phyloP scores from a whole-genome alignment of 371 early-diverging fungal species.

The Quaeritorhiza haematococci region DNA sequence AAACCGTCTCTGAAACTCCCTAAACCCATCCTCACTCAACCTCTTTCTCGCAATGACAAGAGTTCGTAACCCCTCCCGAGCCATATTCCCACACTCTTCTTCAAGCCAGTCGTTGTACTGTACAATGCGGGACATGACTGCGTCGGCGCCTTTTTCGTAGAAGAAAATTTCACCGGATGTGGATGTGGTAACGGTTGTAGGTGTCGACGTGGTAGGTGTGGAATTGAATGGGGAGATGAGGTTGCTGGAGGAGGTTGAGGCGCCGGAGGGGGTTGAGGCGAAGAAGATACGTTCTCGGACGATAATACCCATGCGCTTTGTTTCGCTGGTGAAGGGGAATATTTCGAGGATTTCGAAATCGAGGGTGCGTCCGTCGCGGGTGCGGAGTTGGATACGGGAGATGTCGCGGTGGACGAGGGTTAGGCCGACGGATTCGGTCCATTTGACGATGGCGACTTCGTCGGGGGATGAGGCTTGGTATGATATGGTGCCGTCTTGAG shows the following conservation, averaged over 20 bases:
- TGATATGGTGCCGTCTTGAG: slow-evolving; percentile 39
- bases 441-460: slow-evolving; percentile 98
- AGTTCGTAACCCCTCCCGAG: slow-evolving; percentile 97
- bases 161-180: slow-evolving; percentile 69
- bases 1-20: slow-evolving; percentile 52
- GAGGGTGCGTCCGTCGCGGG: slow-evolving; percentile 22
- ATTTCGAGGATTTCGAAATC: slow-evolving; percentile 81
- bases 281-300: no score
- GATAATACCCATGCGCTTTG: slow-evolving; percentile 99
- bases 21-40: slow-evolving; percentile 69
- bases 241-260: no score
- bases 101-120: slow-evolving; percentile 97
- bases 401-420: slow-evolving; percentile 73
- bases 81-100: slow-evolving; percentile 99
- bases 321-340: slow-evolving; percentile 97
- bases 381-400: slow-evolving; percentile 63
- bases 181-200: slow-evolving; percentile 19
- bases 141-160: slow-evolving; percentile 97
- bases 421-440: slow-evolving; percentile 90
- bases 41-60: slow-evolving; percentile 90
- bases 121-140: slow-evolving; percentile 89
- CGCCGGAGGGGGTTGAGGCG: no score
- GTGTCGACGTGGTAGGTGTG: slow-evolving; percentile 46
- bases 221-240: no score
- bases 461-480: slow-evolving; percentile 99